Conservation (phyloP, 2,329 filamentous ascomycete species). For the Diaporthe sp. region DNA sequence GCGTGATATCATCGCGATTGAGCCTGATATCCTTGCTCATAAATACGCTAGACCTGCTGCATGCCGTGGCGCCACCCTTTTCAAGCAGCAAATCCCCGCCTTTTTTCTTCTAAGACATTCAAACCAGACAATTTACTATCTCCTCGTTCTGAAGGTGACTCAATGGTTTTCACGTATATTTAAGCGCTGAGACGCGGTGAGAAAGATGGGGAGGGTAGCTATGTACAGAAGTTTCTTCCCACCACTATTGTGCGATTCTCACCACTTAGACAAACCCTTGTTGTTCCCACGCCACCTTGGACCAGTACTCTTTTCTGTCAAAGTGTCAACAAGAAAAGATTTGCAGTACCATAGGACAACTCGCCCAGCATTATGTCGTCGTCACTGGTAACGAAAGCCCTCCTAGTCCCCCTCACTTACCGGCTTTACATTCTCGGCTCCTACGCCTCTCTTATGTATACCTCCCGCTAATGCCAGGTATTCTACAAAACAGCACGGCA, state of each 20-base stretch:
- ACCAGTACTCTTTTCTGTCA: neutral
- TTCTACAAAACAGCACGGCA: slow-evolving; percentile 44
- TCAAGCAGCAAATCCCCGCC: slow-evolving; percentile 7
- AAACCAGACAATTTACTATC: neutral
- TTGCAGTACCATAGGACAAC: neutral
- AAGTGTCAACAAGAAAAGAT: neutral
- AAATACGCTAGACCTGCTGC: neutral
- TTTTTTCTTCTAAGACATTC: slow-evolving; percentile 12
- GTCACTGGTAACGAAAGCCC: neutral
- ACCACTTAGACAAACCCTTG: neutral
- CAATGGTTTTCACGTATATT: neutral
- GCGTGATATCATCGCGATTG: slow-evolving; percentile 22
- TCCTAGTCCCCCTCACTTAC: neutral
- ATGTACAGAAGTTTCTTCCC: neutral
- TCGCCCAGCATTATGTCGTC: neutral
- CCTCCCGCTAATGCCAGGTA: neutral
- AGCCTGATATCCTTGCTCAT: slow-evolving; percentile 27
- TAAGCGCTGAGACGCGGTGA: neutral
- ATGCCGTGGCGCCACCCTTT: slow-evolving; percentile 7
- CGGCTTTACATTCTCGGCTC: neutral
- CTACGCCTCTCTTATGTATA: neutral
- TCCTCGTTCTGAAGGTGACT: neutral
- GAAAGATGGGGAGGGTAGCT: neutral
- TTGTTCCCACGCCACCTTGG: too few relatives aligned
- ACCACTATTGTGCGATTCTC: neutral